Conservation (phyloP, 768 basidiomycete genomes). For the Termitomyces sp. region DNA sequence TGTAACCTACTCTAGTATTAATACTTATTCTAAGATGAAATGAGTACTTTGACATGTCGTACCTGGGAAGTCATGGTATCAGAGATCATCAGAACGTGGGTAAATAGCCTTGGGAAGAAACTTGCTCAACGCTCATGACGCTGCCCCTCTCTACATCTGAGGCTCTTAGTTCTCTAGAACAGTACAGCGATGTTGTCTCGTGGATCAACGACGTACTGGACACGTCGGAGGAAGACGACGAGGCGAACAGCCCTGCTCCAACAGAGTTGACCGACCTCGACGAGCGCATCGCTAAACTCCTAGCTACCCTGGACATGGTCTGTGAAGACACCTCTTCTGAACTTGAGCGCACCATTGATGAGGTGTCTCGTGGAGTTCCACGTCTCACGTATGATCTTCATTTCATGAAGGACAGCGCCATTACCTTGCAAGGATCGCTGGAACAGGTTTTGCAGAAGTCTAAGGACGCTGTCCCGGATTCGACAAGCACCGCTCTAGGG, state of each 20-base stretch:
- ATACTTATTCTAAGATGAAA: background rate
- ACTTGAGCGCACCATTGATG: slow-evolving; percentile 86
- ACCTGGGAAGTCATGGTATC: background rate
- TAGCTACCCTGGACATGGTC: slow-evolving; percentile 79
- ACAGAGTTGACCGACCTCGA: slow-evolving; percentile 57
- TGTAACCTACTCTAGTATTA: background rate
- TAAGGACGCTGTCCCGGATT: slow-evolving; percentile 42
- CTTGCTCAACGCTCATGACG: slow-evolving; percentile 18
- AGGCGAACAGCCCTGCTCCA: slow-evolving; percentile 15
- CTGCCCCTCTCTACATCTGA: slow-evolving; percentile 33
- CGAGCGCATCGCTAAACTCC: slow-evolving; percentile 66
- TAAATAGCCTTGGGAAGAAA: background rate
- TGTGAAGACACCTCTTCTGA: slow-evolving; percentile 84
- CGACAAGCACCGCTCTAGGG: slow-evolving; percentile 66
- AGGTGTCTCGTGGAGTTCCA: slow-evolving; percentile 87
- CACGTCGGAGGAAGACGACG: slow-evolving; percentile 24
- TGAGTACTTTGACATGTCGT: background rate
- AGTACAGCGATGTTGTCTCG: slow-evolving; percentile 54
- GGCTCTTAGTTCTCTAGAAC: slow-evolving; percentile 49
- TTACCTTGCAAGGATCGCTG: slow-evolving; percentile 66
- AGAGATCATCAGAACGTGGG: background rate
- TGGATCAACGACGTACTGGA: slow-evolving; percentile 69
- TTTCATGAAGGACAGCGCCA: slow-evolving; percentile 91
- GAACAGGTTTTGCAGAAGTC: slow-evolving; percentile 55
- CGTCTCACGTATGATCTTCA: slow-evolving; percentile 93